Evolutionary conservation across 2,329 filamentous ascomycete species (phyloP), one percentile per base, ranked within the genome.

Genomic region (Colletotrichum echinochloae): DNA sequence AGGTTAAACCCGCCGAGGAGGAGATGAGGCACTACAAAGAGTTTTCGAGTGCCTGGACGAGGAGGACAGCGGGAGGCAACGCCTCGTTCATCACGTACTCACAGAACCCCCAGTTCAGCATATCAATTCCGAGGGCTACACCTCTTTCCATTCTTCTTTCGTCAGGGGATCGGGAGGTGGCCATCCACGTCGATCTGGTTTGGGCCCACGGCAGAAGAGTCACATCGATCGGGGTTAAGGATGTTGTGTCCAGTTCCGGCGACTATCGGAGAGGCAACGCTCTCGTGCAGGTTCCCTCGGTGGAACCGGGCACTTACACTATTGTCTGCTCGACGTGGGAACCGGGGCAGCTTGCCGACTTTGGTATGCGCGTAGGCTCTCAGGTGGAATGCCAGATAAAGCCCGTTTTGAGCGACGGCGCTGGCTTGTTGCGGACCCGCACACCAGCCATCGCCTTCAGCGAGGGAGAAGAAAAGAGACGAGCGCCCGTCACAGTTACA

Each of bases 321-420:
- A 86, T 97, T 66, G 92, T 98, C 8, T 95, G 92, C 78, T 97
- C 94, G 2, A 97, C 95, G 0, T 98, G 97, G 78, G 94, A 97
- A 73, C 87, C 91, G 0, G 92, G 91, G 11, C 93, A 97, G 77
- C 84, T 89, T 1, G 93, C 92, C 4, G 85, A 86, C 59, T 98
- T 97, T 77, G 89, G 86, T 0, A 84, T 99, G 11, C 89, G 90
- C 66, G 86, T 98, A n/a, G 90, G 91, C 56, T 91, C 92, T 41
- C 89, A 87, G 64, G 78, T 82, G 2, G 83, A 86, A 0, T 86
- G 90, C 46, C 76, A 79, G 1, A 78, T 97, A 6, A 83, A 82
- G 9, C 86, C 88, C 20, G 86, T 98, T 4, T 87, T 90, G 0
- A 84, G 90, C 7, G 93, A 96, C 78, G 90, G 90, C 9, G 94